Base-by-base conservation (phyloP, 139 green algal genomes). In the Bryopsis sp. region DNA sequence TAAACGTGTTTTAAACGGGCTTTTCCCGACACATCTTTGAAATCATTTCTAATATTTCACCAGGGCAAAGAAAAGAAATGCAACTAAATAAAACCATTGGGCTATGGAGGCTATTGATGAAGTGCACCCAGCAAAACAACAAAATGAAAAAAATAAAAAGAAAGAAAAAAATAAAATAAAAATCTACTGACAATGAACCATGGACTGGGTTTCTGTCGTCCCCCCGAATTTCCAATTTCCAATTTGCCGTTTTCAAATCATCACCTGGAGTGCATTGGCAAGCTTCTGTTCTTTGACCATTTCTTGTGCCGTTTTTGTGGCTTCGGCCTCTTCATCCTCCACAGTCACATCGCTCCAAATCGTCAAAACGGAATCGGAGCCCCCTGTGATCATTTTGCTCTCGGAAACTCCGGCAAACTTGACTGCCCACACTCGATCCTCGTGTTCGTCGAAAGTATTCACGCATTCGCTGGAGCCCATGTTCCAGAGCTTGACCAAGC, bases 401-500 rank as follows among this genome's bases (percentile, higher is more conserved):
- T 65, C 28, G 26, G 39, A 7, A 31, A 47, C 32, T 31, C 73
- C 79, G 1, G 64, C 68, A 0, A 47, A 46, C 0, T 71, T 31
- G 28, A 90, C 72, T 1, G 79, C 81, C 80, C 87, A 85, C 43
- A 95, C 84, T 82, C 96, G 93, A 72, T 95, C 94, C 26, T 94
- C 84, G 71, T 99, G 94, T 19, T 85, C 82, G 29, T 99, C 94
- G 67, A 97, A 94, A 0, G 93, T 98, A 70, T 73, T 74, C 3
- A 84, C 58, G 77, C 86, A 93, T 70, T 96, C 90, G 5, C 76
- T 79, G 29, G 67, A 86, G 35, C 74, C 68, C 47, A 94, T 74
- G 50, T 74, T 76, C 94, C 94, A 99, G 36, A 97, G 80, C 81
- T 97, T 97, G 11, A 99, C 35, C 66, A 99, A 79, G 2, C 94